Evolutionary conservation across 768 basidiomycete species (phyloP), one percentile per base, ranked within the genome.

Genomic region (Lactarius akahatsu): DNA sequence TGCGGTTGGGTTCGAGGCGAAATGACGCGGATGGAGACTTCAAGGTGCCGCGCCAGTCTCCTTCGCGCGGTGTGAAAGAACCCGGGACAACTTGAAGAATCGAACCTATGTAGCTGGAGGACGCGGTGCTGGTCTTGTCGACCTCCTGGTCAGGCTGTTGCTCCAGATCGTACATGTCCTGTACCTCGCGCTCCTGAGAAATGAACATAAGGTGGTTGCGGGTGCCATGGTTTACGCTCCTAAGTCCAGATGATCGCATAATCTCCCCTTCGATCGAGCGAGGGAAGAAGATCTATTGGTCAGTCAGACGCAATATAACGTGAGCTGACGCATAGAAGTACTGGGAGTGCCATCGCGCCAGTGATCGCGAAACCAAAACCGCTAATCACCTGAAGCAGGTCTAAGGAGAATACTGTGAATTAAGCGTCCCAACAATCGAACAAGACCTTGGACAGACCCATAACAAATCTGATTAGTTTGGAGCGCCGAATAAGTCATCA

Each of bases 231-330:
- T 26, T 85, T 30, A 77, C 80, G 4, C 78, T 76, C 3, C 8
- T 18, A 30, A 56, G 30, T 30, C 32, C 28, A 63, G 18, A 34
- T 7, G 57, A 9, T 47, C 63, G 56, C 32, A 82, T 79, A 28
- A 89, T 86, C 75, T 90, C 89, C 23, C 81, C 78, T 75, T 89
- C 82, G 54, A 88, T 81, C 6, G 88, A 89, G 47, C 91, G 88
- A 61, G 91, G 91, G 78, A 92, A 93, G 81, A 93, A 93, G 41
- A 92, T 89, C 90, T 91, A 67, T 36, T 55, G 70, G 75, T 71
- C 45, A 69, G 73, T 61, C 71, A 76, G 66, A 23, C 1, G n/a
- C 11, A 59, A 59, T 23, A 47, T 11, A 15, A 16, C 32, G 52
- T 38, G 50, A 34, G 26, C 15, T 32, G 16, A 15, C 0, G 13